Conservation (phyloP, 2,329 filamentous ascomycete species). For the Fusarium denticulatum region DNA sequence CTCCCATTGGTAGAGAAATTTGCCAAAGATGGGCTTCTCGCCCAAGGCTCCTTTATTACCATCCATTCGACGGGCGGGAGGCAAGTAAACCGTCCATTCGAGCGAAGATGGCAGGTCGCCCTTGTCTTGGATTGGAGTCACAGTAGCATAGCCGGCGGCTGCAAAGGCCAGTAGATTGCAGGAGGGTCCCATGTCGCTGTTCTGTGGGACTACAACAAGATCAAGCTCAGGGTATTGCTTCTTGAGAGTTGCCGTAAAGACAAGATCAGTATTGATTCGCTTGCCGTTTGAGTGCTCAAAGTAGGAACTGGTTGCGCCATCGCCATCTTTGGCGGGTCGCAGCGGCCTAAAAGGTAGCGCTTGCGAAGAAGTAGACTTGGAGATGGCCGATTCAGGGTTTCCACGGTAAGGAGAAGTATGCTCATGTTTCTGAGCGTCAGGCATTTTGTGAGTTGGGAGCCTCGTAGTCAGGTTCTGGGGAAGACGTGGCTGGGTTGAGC, state of each 20-base stretch:
- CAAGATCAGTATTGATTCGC: neutral
- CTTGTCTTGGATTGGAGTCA: neutral
- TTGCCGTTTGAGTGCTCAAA: neutral
- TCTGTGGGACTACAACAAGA: neutral
- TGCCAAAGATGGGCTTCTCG: neutral
- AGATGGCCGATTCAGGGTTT: no score
- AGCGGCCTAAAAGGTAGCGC: rapidly evolving
- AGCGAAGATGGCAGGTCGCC: neutral
- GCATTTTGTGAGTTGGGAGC: neutral
- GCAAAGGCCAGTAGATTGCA: neutral
- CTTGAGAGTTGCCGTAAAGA: neutral
- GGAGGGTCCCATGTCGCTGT: neutral
- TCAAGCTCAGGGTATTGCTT: neutral
- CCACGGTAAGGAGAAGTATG: no score
- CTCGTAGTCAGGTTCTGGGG: neutral
- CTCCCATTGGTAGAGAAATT: neutral
- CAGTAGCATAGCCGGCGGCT: neutral
- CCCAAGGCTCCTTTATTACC: neutral
- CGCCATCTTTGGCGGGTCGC: neutral
- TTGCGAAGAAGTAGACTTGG: neutral
- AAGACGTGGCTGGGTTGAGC: neutral
- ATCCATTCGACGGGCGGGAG: neutral
- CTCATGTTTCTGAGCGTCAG: rapidly evolving
- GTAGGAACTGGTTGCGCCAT: neutral
- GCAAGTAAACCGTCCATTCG: neutral